A percentile compares a stretch with the other conserved stretches of the same genome.
Conservation (phyloP, 306 rosid species). For the Lablab purpureus region DNA sequence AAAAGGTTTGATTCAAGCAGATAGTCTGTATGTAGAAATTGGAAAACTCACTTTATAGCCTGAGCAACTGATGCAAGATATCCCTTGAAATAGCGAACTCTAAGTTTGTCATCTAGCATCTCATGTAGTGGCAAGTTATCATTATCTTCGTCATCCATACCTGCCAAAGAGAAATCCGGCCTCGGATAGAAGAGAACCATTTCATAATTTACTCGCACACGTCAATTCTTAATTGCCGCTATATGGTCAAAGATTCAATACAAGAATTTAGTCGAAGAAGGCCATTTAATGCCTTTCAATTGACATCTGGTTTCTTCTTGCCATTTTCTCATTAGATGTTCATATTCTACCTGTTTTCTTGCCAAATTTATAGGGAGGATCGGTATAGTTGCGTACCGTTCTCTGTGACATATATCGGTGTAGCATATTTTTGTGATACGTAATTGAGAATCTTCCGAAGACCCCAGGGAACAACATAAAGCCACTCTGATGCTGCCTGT, state of each 20-base stretch:
- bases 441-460: slow-evolving; percentile 75
- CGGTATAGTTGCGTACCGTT: slow-evolving; percentile 66
- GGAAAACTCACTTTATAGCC: slow-evolving; percentile 77
- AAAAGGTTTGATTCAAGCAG: slow-evolving; percentile 13
- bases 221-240: not conserved
- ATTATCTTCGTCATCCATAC: slow-evolving; percentile 90
- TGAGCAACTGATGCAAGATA: slow-evolving; percentile 75
- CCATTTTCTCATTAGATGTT: slow-evolving; percentile 2
- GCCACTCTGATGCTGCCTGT: slow-evolving; percentile 99
- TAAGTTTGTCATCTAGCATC: slow-evolving; percentile 84
- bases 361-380: not conserved
- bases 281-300: not conserved
- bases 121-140: slow-evolving; percentile 66
- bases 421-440: slow-evolving; percentile 67
- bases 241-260: not conserved
- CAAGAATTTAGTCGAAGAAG: not conserved
- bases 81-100: slow-evolving; percentile 70
- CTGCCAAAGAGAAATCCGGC: slow-evolving; percentile 53
- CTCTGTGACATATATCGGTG: slow-evolving; percentile 77
- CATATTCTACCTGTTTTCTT: slow-evolving; percentile 6
- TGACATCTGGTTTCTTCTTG: not conserved
- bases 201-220: no score
- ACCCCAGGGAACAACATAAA: slow-evolving; percentile 98
- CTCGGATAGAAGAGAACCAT: slow-evolving; percentile 13
- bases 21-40: slow-evolving; percentile 23